These are phyloP conservation scores for Aspergillus sp. DNA, from an alignment of 2,329 filamentous ascomycete genomes.

Conservation along the genomic window DNA sequence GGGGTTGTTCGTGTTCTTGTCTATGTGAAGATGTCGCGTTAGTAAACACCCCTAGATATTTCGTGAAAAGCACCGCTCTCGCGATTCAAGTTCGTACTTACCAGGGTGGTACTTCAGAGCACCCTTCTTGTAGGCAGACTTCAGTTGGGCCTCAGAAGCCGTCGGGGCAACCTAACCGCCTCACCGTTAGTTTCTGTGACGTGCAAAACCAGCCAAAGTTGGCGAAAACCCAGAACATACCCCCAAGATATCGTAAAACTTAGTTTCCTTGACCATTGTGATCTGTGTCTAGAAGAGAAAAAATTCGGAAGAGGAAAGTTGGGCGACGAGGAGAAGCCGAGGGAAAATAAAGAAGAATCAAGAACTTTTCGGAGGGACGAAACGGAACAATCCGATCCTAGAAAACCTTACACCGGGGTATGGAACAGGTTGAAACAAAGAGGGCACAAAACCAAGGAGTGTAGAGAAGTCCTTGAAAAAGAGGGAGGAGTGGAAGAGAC, in stretches of 20 bases:
- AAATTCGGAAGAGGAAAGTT: conserved; percentile 1
- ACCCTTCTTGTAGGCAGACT: conserved; percentile 92
- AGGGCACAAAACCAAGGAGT: conserved; percentile 15
- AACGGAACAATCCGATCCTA: conserved; percentile 13
- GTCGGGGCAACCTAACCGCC: conserved; percentile 68
- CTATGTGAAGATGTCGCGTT: conserved; percentile 49
- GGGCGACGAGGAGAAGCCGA: neutral
- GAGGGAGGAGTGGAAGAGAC: conserved; percentile 13
- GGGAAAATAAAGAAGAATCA: conserved; percentile 18
- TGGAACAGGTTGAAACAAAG: conserved; percentile 12
- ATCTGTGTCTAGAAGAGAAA: conserved; percentile 22
- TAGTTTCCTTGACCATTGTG: conserved; percentile 56
- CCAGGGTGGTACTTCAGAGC: conserved; percentile 86
- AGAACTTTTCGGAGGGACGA: conserved; percentile 22
- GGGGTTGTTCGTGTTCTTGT: conserved; percentile 95
- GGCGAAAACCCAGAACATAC: conserved; percentile 35
- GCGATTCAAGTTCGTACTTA: conserved; percentile 56
- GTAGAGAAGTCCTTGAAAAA: conserved; percentile 11
- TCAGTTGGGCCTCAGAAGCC: conserved; percentile 82
- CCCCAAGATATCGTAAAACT: conserved; percentile 52
- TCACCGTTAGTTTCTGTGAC: conserved; percentile 26
- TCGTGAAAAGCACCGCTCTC: neutral
- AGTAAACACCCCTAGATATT: neutral
- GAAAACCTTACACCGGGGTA: neutral
- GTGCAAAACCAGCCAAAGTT: neutral